phyloP scores from a whole-genome alignment of 257 asterid genomes.

The Capsicum chinense region DNA sequence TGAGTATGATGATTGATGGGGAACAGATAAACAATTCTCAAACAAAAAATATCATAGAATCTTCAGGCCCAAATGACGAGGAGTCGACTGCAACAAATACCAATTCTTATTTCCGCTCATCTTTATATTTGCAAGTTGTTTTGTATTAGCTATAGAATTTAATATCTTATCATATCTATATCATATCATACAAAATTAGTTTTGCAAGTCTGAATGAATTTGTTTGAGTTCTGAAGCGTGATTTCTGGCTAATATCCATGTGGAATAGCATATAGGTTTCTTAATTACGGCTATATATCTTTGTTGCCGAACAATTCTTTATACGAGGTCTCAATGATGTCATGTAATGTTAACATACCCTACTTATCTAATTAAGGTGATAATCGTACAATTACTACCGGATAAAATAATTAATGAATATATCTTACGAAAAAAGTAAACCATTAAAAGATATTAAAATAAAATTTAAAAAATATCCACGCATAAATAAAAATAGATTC shows the following conservation, averaged over 20 bases:
- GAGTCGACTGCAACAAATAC: too few species aligned
- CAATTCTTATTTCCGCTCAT: neutral
- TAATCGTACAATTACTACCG: neutral
- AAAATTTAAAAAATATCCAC: too few species aligned
- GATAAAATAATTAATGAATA: too few species aligned
- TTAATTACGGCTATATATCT: neutral
- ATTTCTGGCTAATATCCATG: neutral
- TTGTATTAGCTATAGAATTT: neutral
- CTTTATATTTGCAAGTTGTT: neutral
- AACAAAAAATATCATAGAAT: too few species aligned
- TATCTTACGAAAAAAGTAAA: too few species aligned
- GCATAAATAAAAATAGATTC: too few species aligned
- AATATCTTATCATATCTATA: too few species aligned
- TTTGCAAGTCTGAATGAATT: neutral
- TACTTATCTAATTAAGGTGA: constrained; percentile 16
- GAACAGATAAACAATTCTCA: too few species aligned
- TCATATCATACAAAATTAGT: neutral
- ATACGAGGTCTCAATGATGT: neutral
- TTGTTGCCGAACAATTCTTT: neutral
- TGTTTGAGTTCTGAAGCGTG: neutral
- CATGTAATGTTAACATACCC: neutral
- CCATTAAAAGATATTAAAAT: too few species aligned
- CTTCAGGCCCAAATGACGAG: too few species aligned
- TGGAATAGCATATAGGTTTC: neutral
- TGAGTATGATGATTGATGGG: too few species aligned